These are phyloP conservation scores for Asclepias syriaca DNA, from an alignment of 257 asterid genomes.

Conservation along the genomic window DNA sequence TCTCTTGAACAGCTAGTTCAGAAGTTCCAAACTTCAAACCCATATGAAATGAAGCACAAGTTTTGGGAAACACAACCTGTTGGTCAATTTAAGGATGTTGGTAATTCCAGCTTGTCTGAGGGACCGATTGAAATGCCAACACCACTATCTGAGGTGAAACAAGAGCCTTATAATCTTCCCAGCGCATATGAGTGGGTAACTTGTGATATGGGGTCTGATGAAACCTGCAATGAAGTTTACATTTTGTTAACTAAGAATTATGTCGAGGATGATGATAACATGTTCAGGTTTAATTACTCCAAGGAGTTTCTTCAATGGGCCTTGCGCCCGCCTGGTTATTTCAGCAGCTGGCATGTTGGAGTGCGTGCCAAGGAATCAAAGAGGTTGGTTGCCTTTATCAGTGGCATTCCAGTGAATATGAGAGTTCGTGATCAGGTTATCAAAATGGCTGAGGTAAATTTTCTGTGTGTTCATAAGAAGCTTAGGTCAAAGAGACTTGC, in stretches of 20 bases:
- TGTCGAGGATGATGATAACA: conserved; percentile 79
- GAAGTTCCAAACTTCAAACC: conserved; percentile 30
- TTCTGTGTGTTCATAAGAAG: conserved; percentile 81
- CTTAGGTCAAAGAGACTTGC: conserved; percentile 90
- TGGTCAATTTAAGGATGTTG: conserved; percentile 83
- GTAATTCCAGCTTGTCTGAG: conserved; percentile 59
- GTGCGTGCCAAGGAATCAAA: conserved; percentile 73
- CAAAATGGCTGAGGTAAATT: conserved; percentile 76
- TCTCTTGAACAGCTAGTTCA: conserved; percentile 36
- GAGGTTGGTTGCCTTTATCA: conserved; percentile 79
- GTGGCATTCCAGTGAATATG: conserved; percentile 80
- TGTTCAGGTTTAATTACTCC: conserved; percentile 84
- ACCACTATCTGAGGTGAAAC: conserved; percentile 71
- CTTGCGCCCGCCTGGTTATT: conserved; percentile 69
- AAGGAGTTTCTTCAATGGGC: conserved; percentile 95
- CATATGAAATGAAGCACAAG: conserved; percentile 43
- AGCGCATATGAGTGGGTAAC: conserved; percentile 75
- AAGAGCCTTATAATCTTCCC: conserved; percentile 86
- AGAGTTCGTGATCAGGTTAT: conserved; percentile 64
- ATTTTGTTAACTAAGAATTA: conserved; percentile 60
- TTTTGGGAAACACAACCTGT: conserved; percentile 97
- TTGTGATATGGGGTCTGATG: conserved; percentile 72
- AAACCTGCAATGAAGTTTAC: conserved; percentile 67
- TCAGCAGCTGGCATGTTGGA: conserved; percentile 77
- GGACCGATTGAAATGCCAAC: conserved; percentile 76